Base-by-base conservation (phyloP, 1,284 basidiomycete species). In the Rhodotorula sp. region DNA sequence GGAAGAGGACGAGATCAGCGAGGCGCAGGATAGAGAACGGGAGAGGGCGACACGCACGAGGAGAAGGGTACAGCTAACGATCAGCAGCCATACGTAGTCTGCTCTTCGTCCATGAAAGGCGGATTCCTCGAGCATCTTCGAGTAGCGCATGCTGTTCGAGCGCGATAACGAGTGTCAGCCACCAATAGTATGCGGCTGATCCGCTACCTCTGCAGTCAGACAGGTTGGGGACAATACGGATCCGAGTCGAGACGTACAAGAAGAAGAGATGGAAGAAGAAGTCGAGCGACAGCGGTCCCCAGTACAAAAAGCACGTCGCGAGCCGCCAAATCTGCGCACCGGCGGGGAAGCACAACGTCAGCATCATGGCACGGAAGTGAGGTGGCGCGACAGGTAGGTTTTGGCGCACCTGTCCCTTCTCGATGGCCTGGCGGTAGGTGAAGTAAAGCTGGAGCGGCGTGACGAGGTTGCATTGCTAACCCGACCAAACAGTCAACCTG, bases 201-300 rank as follows among this genome's bases (percentile, higher is more conserved):
- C n/a, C n/a, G n/a, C n/a, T n/a, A n/a, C n/a, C n/a, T n/a, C n/a
- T n/a, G n/a, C n/a, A n/a, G n/a, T n/a, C n/a, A n/a, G n/a, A n/a
- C n/a, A n/a, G n/a, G n/a, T n/a, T n/a, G n/a, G n/a, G n/a, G n/a
- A n/a, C n/a, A n/a, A n/a, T n/a, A n/a, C n/a, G n/a, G n/a, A n/a
- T n/a, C n/a, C n/a, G n/a, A n/a, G n/a, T n/a, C n/a, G 20, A 6
- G 2, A 83, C 92, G 80, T 77, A 94, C 92, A 97, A 94, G 85
- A 98, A 98, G 85, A 97, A 96, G 67, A 99, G 84, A 80, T 98
- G 94, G 81, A 99, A 96, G 67, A 95, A 85, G 73, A 97, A 92
- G 79, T 98, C 94, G n/a, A 98, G 82, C 3, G 89, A 91, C 75
- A 98, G 86, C 0, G 89, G 86, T 16, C 95, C 95, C 81, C 98